Percentiles rank a stretch among this genome's conserved stretches.
Conservation (phyloP, 148 eudicot genomes). For the Persicaria tinctoria region DNA sequence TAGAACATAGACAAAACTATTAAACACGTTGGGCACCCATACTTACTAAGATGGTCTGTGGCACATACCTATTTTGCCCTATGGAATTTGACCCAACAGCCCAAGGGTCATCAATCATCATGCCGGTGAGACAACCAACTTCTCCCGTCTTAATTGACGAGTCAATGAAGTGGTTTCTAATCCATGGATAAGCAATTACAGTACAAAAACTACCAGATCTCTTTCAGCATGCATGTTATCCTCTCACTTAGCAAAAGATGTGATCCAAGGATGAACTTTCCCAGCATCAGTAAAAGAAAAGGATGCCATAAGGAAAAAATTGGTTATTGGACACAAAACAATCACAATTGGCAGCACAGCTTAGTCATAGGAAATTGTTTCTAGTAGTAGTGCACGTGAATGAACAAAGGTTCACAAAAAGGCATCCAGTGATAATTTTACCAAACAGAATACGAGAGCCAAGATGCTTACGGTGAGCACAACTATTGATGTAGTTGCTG, state of each 20-base stretch:
- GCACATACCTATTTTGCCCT: too few species aligned
- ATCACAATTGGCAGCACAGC: background rate
- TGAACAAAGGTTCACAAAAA: background rate
- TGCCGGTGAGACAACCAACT: background rate
- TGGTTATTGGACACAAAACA: background rate
- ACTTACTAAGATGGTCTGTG: too few species aligned
- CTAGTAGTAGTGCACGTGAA: background rate
- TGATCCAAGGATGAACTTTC: background rate
- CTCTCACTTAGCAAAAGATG: background rate
- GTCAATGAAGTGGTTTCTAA: background rate
- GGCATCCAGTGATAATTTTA: background rate
- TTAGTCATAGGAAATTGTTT: background rate
- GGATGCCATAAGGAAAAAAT: background rate
- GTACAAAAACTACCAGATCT: background rate
- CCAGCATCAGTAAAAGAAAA: background rate
- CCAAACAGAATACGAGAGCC: background rate
- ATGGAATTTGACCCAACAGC: background rate
- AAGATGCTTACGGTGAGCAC: constrained; percentile 71
- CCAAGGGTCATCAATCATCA: background rate
- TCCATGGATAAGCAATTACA: background rate
- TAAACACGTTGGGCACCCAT: too few species aligned
- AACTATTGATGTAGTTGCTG: constrained; percentile 96
- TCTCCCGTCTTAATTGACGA: too few species aligned
- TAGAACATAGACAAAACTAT: too few species aligned
- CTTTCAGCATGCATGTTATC: background rate